Evolutionary conservation across 2,329 filamentous ascomycete genomes (phyloP).

Genomic region (Metarhizium album): DNA sequence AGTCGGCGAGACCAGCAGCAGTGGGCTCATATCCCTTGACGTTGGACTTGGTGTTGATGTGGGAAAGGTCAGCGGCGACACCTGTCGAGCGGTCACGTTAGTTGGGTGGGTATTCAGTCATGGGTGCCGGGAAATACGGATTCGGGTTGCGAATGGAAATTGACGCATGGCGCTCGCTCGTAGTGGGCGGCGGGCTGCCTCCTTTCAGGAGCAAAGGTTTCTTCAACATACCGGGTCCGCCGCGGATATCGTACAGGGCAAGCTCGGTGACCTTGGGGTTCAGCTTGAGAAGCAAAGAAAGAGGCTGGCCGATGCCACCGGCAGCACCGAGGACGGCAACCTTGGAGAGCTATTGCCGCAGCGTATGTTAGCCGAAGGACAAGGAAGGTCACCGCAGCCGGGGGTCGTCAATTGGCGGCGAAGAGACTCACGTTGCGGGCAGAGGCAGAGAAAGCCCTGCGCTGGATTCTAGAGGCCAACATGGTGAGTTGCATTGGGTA

Average conservation of each 20-base stretch:
- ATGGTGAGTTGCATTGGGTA: constrained; percentile 35
- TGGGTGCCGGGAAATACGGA: neutral
- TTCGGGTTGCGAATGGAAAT: neutral
- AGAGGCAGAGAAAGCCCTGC: constrained; percentile 72
- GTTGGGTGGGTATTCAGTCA: neutral
- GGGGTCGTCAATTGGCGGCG: neutral
- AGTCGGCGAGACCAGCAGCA: constrained; percentile 61
- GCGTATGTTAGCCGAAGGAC: constrained; percentile 4
- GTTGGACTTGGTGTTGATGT: constrained; percentile 97
- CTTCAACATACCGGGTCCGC: constrained; percentile 71
- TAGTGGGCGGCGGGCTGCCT: neutral
- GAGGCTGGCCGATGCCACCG: constrained; percentile 95
- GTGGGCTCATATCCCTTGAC: constrained; percentile 84
- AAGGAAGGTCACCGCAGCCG: neutral
- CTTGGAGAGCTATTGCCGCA: constrained; percentile 67
- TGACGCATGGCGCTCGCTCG: constrained; percentile 5
- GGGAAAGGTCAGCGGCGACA: constrained; percentile 95
- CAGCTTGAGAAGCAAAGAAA: constrained; percentile 96
- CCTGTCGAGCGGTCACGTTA: constrained; percentile 38
- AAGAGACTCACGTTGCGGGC: constrained; percentile 56
- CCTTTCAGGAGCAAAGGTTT: neutral
- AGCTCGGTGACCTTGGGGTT: constrained; percentile 92
- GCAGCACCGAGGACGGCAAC: constrained; percentile 93
- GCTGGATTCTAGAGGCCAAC: constrained; percentile 65
- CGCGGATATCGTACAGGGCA: constrained; percentile 94